These are phyloP conservation scores for Globisporangium barbulae DNA, from an alignment of 352 stramenopile genomes.

Conservation along the genomic window DNA sequence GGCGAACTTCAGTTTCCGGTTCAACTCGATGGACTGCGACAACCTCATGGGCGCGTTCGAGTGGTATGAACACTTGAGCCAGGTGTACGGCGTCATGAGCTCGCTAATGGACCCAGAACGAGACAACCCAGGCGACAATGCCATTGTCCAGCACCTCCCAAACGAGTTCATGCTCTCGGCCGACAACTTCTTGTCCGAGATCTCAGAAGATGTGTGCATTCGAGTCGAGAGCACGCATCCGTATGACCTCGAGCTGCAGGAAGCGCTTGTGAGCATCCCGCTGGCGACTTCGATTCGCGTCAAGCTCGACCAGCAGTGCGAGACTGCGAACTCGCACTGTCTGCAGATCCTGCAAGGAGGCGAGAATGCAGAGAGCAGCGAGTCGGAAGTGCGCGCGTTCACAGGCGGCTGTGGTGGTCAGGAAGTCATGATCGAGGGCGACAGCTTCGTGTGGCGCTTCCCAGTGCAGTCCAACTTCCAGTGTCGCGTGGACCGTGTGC, in stretches of 20 bases:
- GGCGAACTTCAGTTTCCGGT: slow-evolving; percentile 73
- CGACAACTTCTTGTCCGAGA: slow-evolving; percentile 85
- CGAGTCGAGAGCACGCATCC: slow-evolving; percentile 73
- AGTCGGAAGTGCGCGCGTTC: slow-evolving; percentile 84
- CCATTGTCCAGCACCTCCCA: slow-evolving; percentile 28
- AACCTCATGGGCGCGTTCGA: slow-evolving; percentile 85
- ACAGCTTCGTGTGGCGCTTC: slow-evolving; percentile 87
- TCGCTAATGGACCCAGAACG: slow-evolving; percentile 61
- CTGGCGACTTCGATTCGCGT: slow-evolving; percentile 83
- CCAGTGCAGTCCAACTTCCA: slow-evolving; percentile 88
- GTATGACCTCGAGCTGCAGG: slow-evolving; percentile 80
- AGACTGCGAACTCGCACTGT: slow-evolving; percentile 85
- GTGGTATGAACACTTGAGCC: slow-evolving; percentile 83
- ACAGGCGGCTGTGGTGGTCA: slow-evolving; percentile 77
- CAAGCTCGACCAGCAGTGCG: slow-evolving; percentile 66
- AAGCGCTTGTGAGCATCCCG: slow-evolving; percentile 76
- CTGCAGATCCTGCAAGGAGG: slow-evolving; percentile 84
- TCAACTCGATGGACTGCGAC: slow-evolving; percentile 82
- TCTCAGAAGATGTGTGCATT: slow-evolving; percentile 83
- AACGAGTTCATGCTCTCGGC: slow-evolving; percentile 88
- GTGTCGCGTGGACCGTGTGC: slow-evolving; percentile 79
- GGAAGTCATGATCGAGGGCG: slow-evolving; percentile 83
- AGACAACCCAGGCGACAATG: slow-evolving; percentile 10
- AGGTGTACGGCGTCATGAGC: slow-evolving; percentile 86
- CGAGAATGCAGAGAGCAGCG: slow-evolving; percentile 39